Base-by-base conservation (phyloP, 2,329 filamentous ascomycete genomes). In the Aspergillus sp. region DNA sequence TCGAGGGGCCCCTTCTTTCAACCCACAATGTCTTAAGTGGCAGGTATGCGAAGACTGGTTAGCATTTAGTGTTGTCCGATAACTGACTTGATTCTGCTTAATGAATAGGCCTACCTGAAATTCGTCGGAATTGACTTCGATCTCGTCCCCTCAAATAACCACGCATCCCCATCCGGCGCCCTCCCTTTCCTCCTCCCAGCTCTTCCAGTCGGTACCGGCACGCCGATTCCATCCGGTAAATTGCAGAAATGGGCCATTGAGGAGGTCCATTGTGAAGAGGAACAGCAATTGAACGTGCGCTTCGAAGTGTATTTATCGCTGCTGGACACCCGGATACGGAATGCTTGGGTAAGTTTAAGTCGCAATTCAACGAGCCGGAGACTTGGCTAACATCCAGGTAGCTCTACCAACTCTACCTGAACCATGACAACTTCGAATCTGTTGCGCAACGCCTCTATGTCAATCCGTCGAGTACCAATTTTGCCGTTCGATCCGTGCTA, bases 1-100 rank as follows among this genome's bases (percentile, higher is more conserved):
- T 56, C 70, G 70, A 40, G 86, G 86, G 4, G 77, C 80, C 31
- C 90, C 92, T 24, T 96, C 91, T 63, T 96, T 89, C 77, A 98
- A 98, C 72, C 95, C 95, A 11, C 86, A 87, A 58, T 99, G 95
- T 79, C 80, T 98, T 69, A 96, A 93, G 80, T 98, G 92, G 92
- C 95, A 98, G 90, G 91, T 93, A 68, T 65, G 24, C 19, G 12
- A 17, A 2, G 14, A 3, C 11, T 17, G 21, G 6, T 35, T 35
- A n/a, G 12, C 6, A 48, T 35, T 19, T 11, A 21, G 11, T 19
- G 33, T 15, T 12, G 17, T 3, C 11, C 37, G 17, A 39, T 56
- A 21, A 12, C 56, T 64, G 9, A 61, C 45, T 23, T 24, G 17
- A 12, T 19, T 12, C 15, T 46, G 14, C 2, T 33, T 21, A 17